Percentiles rank a stretch among this genome's conserved stretches.
These are phyloP conservation scores for Polyporus arcularius DNA, from an alignment of 768 basidiomycete species.

Conservation along the genomic window DNA sequence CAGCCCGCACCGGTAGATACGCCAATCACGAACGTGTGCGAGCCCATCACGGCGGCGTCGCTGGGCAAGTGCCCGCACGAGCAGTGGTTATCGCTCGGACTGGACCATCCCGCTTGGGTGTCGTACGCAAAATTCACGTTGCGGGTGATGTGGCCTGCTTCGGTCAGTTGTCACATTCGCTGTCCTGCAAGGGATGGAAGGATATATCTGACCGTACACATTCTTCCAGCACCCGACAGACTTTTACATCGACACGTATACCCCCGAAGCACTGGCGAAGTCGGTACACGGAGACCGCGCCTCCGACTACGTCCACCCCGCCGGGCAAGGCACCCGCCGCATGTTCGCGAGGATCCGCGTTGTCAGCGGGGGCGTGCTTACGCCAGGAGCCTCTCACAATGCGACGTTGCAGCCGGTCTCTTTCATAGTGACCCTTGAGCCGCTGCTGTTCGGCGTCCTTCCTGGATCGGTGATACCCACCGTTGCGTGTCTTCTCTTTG, in stretches of 20 bases:
- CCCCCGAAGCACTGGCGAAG: constrained; percentile 34
- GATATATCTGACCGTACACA: background rate
- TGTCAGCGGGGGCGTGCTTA: constrained; percentile 53
- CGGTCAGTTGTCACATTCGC: constrained; percentile 23
- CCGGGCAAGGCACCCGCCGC: constrained; percentile 33
- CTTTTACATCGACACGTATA: constrained; percentile 41
- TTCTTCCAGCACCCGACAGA: constrained; percentile 43
- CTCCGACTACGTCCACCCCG: background rate
- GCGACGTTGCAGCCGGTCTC: constrained; percentile 38
- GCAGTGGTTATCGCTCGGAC: constrained; percentile 32
- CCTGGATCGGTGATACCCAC: constrained; percentile 52
- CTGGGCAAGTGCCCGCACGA: constrained; percentile 28
- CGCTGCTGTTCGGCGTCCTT: constrained; percentile 56
- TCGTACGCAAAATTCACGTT: constrained; percentile 32
- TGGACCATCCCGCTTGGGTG: constrained; percentile 30
- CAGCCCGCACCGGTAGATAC: constrained; percentile 45
- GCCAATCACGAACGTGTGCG: constrained; percentile 39
- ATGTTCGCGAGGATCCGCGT: constrained; percentile 61
- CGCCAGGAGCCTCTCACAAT: constrained; percentile 31
- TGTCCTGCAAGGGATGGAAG: background rate
- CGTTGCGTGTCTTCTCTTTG: constrained; percentile 28
- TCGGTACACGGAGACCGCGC: constrained; percentile 16
- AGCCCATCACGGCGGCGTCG: constrained; percentile 3
- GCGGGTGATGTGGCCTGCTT: constrained; percentile 38
- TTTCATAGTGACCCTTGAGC: constrained; percentile 58